Evolutionary conservation across 352 stramenopile species (phyloP).

Genomic region (Pythium scleroteichum): DNA sequence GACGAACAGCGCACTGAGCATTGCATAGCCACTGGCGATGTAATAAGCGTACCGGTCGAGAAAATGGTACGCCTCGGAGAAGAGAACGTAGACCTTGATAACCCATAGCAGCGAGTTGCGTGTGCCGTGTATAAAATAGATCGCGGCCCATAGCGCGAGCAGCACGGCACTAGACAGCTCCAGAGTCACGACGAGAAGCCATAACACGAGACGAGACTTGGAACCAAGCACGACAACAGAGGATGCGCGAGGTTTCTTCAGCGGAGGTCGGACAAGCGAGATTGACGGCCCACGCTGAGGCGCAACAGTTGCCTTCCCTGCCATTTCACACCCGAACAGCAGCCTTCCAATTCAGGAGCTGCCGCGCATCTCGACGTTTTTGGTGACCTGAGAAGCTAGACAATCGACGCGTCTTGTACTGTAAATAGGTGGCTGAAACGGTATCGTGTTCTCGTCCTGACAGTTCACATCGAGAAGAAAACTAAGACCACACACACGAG

Average conservation of each 20-base stretch:
- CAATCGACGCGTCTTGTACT: too few species aligned
- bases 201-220: background rate
- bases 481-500: too few species aligned
- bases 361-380: too few species aligned
- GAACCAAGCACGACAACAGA: background rate
- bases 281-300: background rate
- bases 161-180: slow-evolving; percentile 8
- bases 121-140: slow-evolving; percentile 10
- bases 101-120: slow-evolving; percentile 14
- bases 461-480: too few species aligned
- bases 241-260: background rate
- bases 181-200: slow-evolving; percentile 13
- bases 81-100: slow-evolving; percentile 17
- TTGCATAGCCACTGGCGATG: slow-evolving; percentile 1
- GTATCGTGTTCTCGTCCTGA: too few species aligned
- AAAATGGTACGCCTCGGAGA: slow-evolving; percentile 12
- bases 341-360: too few species aligned
- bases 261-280: background rate
- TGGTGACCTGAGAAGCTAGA: background rate
- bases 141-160: background rate
- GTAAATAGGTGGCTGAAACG: too few species aligned
- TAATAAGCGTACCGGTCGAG: background rate
- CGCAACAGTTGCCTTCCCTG: background rate
- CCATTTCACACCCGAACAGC: too few species aligned
- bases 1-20: slow-evolving; percentile 1